Evolutionary conservation across 176 grass and related monocot species (phyloP).

Genomic region (Saccharum officinarum): DNA sequence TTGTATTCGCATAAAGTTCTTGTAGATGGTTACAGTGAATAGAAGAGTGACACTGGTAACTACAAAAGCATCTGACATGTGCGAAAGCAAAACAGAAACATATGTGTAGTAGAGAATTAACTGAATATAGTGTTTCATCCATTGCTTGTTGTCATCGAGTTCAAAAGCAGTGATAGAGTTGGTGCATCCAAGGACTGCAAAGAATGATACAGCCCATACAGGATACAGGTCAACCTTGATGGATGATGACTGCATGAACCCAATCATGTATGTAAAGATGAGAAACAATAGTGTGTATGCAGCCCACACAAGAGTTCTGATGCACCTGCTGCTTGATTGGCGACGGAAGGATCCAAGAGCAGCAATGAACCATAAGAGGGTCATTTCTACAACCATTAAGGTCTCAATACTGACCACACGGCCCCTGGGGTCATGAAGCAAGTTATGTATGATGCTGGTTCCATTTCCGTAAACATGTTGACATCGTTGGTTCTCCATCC

Average conservation of each 20-base stretch:
- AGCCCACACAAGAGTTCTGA: neutral
- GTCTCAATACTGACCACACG: neutral
- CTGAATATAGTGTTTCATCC: neutral
- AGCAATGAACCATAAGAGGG: neutral
- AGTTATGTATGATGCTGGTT: neutral
- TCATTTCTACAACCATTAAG: neutral
- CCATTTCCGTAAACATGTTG: neutral
- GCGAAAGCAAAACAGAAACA: neutral
- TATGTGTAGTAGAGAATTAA: conserved; percentile 10
- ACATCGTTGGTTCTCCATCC: neutral
- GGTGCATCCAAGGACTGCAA: neutral
- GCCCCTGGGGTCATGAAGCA: neutral
- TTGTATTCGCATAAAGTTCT: neutral
- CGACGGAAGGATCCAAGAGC: conserved; percentile 15
- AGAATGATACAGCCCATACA: conserved; percentile 6
- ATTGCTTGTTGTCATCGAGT: conserved; percentile 31
- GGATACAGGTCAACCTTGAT: neutral
- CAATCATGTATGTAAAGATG: conserved; percentile 19
- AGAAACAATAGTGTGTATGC: neutral
- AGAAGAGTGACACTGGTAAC: neutral
- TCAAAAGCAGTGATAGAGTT: conserved; percentile 13
- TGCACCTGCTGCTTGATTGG: neutral
- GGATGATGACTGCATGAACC: conserved; percentile 3
- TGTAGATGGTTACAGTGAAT: conserved; percentile 6
- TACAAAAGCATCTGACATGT: neutral